phyloP scores from a whole-genome alignment of 306 rosid genomes.

The Cicer bijugum region DNA sequence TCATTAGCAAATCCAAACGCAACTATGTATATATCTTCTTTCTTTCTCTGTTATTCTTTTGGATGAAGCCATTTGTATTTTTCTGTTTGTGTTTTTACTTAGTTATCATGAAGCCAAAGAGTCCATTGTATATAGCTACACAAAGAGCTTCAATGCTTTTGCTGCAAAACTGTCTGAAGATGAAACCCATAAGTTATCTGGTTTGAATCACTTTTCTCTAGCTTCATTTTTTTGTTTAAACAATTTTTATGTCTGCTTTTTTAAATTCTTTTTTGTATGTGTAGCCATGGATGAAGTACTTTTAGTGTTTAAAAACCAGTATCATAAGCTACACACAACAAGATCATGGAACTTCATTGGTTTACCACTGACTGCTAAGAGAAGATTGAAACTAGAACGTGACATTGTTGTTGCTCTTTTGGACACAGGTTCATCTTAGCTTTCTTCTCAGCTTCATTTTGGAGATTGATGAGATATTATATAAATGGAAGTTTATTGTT shows the following conservation, averaged over 20 bases:
- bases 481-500: slow-evolving; percentile 4
- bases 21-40: background rate
- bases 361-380: slow-evolving; percentile 60
- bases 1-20: no score
- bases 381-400: slow-evolving; percentile 61
- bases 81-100: slow-evolving; percentile 23
- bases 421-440: slow-evolving; percentile 68
- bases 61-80: slow-evolving; percentile 12
- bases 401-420: slow-evolving; percentile 67
- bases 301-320: slow-evolving; percentile 60
- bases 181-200: slow-evolving; percentile 66
- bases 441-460: slow-evolving; percentile 6
- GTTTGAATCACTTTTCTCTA: slow-evolving; percentile 47
- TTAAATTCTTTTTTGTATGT: background rate
- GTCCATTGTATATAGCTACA: slow-evolving; percentile 75
- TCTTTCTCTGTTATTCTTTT: slow-evolving; percentile 1
- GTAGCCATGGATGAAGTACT: slow-evolving; percentile 65
- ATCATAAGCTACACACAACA: slow-evolving; percentile 82
- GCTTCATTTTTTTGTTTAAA: slow-evolving; percentile 7
- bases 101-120: slow-evolving; percentile 67
- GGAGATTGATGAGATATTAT: background rate
- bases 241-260: background rate
- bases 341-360: slow-evolving; percentile 92
- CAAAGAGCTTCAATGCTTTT: slow-evolving; percentile 85
- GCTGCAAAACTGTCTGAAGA: slow-evolving; percentile 74